A percentile compares a stretch with the other conserved stretches of the same genome.
Evolutionary conservation across 257 asterid species (phyloP).

Genomic region (Fraxinus excelsior): DNA sequence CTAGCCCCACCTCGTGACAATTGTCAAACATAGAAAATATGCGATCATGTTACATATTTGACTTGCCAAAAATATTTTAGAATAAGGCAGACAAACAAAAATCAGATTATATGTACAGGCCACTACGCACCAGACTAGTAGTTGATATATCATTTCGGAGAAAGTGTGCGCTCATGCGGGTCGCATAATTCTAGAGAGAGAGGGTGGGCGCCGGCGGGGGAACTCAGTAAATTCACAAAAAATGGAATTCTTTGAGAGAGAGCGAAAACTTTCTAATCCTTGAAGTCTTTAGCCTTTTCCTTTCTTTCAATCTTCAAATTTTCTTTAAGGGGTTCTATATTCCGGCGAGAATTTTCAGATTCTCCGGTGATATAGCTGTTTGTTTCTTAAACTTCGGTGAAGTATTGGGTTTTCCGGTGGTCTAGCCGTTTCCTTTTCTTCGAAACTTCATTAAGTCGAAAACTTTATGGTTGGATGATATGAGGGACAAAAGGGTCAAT

Average conservation of each 20-base stretch:
- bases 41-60: too few relatives aligned
- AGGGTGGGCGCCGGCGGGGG: constrained; percentile 15
- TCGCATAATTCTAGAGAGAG: constrained; percentile 25
- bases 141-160: constrained; percentile 12
- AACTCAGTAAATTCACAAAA: not conserved
- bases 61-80: too few relatives aligned
- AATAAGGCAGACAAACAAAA: not conserved
- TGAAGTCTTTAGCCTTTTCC: constrained; percentile 10
- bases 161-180: not conserved
- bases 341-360: constrained; percentile 12
- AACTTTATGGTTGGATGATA: constrained; percentile 20
- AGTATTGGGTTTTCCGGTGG: constrained; percentile 21
- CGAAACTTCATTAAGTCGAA: constrained; percentile 21
- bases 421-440: constrained; percentile 18
- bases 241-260: constrained; percentile 34
- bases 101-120: not conserved
- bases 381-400: not conserved
- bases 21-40: too few relatives aligned
- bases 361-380: not conserved
- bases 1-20: too few relatives aligned
- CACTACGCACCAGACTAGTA: not conserved
- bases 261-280: constrained; percentile 15
- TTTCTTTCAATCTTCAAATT: not conserved
- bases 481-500: constrained; percentile 34
- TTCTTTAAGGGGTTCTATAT: constrained; percentile 6